Evolutionary conservation across 2,329 filamentous ascomycete genomes (phyloP), one percentile per base, ranked within the genome.

Genomic region (Drechslera avenae): DNA sequence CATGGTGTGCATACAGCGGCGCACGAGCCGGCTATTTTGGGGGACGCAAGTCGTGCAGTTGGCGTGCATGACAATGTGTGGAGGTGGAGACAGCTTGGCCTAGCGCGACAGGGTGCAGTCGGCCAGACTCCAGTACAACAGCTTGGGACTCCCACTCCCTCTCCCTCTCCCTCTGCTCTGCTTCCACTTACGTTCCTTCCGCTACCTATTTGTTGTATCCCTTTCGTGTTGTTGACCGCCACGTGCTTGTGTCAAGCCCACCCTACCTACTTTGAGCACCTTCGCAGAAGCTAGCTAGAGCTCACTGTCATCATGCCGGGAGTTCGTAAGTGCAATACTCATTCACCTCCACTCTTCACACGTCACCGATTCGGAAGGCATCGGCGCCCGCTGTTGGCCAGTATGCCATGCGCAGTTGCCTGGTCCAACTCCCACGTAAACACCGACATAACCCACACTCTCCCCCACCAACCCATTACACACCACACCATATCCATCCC

Each of bases 311-410:
- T 39, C 56, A 74, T 74, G 72, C 72, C 72, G 52, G 72, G 72
- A 59, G 71, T 74, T 51, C 72, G 72, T 74, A 68, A 69, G 72
- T 74, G 52, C 54, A 35, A 51, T 35, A 46, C 43, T 39, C 39
- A 21, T 28, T 51, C 49, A 51, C 46, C 45, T 47, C 33, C 47
- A 42, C 34, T 28, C 16, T 50, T 34, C 12, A 33, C 47, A 35
- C 53, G 40, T 28, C 35, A 10, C 34, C 26, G 18, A 30, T 34
- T 31, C 34, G 14, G 23, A 19, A 31, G 9, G 10, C 32, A 19
- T 43, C 23, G 32, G 30, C 28, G 32, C 39, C 21, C 39, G 19
- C 28, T 14, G 21, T 33, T 31, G 18, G 33, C 37, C 37, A 16
- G 32, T 18, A 21, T 34, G 7, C 17, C 30, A 16, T 21, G 31